Base-by-base conservation (phyloP, 176 grass and related monocot genomes). In the Secale cereale region DNA sequence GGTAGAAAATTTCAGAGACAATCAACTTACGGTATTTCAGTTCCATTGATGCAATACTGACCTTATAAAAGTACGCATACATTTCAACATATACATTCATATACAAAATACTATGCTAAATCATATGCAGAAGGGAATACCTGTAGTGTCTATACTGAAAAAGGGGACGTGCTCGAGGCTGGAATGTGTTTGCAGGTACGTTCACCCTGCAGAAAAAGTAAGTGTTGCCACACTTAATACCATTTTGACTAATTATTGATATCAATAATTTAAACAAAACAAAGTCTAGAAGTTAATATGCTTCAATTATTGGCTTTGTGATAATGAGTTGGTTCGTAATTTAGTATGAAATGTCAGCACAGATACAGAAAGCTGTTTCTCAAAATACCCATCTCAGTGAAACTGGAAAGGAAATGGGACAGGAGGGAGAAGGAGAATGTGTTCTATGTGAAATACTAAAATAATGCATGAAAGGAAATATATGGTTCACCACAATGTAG, bases 61-160 rank as follows among this genome's bases (percentile, higher is more conserved):
- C 43, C 39, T 78, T 35, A 30, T 19, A 54, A 39, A 78, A 61
- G 30, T 67, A 59, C 11, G 41, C 46, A 22, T 52, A 84, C 5
- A 37, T 5, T 50, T 50, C 28, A 59, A 57, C 28, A 73, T 16
- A 70, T 6, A 62, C 35, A 20, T 20, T 68, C 64, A n/a, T 7
- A 46, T 30, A 57, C 64, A 79, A 31, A 50, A 81, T 64, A 36
- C 13, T 59, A 32, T 77, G 74, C 40, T 59, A 46, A 74, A 79
- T 45, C 43, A 82, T 56, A 48, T 5, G 39, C 60, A 79, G 33
- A 30, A 70, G 27, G 39, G 72, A 89, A 59, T 93, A 98, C 97
- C 97, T 94, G 89, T 98, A 98, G 81, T 95, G 91, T 83, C 89
- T 94, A 83, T 98, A 98, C 75, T 98, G 97, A 77, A 98, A 98